Percentiles rank a stretch among this genome's conserved stretches.
These are phyloP conservation scores for Asterophora lycoperdoides DNA, from an alignment of 768 basidiomycete species.

Conservation along the genomic window DNA sequence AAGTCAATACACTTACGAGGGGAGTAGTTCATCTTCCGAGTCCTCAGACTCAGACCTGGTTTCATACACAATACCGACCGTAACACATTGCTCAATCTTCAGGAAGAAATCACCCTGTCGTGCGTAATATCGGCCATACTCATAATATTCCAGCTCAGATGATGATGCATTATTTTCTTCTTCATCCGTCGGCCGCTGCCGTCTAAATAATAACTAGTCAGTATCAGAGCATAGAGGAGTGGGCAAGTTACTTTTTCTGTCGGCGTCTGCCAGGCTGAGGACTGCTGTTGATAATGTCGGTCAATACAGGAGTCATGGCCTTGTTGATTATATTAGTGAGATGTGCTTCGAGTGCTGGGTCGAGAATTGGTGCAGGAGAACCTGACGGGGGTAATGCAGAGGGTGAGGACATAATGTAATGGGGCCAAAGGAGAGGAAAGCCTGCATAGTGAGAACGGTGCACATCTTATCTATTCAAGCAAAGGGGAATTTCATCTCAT, in stretches of 20 bases:
- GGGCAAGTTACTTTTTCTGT: background rate
- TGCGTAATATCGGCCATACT: background rate
- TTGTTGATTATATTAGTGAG: background rate
- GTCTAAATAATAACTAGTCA: background rate
- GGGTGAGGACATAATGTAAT: background rate
- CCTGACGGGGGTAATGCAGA: no score
- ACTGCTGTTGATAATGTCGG: background rate
- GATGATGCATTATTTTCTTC: background rate
- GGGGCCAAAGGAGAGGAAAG: background rate
- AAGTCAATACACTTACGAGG: background rate
- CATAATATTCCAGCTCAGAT: background rate
- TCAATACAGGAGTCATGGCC: background rate
- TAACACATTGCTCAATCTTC: background rate
- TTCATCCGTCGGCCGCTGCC: background rate
- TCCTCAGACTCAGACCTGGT: no score
- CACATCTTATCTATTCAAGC: no score
- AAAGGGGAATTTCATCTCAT: no score
- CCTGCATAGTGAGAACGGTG: no score
- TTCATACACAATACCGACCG: background rate
- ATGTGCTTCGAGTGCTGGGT: background rate
- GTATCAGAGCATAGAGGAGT: background rate
- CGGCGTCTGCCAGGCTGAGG: no score
- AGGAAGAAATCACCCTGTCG: background rate
- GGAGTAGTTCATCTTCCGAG: background rate
- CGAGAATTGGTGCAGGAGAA: background rate